Evolutionary conservation across 345 rosid genomes (phyloP).

Genomic region (Rhizophora mangle): DNA sequence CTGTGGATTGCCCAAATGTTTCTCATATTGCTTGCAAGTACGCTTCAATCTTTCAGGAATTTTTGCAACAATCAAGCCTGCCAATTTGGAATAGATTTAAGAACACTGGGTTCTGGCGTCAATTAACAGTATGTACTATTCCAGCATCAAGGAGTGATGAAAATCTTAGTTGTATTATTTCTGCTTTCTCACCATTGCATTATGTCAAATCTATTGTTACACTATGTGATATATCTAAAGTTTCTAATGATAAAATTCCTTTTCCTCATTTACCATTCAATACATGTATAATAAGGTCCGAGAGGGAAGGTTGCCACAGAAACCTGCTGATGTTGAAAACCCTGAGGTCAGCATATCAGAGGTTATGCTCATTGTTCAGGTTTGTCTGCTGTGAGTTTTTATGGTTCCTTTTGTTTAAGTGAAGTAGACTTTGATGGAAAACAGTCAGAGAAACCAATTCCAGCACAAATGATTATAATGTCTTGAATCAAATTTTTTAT

Average conservation of each 20-base stretch:
- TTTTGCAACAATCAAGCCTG: conserved; percentile 61
- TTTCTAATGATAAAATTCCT: conserved; percentile 2
- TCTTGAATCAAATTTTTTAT: neutral
- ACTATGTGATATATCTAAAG: neutral
- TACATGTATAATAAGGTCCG: conserved; percentile 55
- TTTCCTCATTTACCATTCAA: neutral
- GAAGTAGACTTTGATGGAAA: neutral
- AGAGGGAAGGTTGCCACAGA: conserved; percentile 71
- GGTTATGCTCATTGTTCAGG: conserved; percentile 97
- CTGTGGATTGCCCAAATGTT: conserved; percentile 85
- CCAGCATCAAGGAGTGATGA: neutral
- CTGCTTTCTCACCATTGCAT: neutral
- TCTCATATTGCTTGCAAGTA: conserved; percentile 66
- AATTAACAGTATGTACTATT: conserved; percentile 62
- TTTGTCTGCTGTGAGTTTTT: conserved; percentile 27
- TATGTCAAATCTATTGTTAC: neutral
- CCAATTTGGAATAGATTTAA: conserved; percentile 92
- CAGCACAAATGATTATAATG: neutral
- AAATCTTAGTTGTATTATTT: neutral
- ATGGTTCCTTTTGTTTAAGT: neutral
- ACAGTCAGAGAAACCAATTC: neutral
- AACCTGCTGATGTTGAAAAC: conserved; percentile 42
- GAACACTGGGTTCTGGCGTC: conserved; percentile 92
- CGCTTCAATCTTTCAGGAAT: conserved; percentile 76
- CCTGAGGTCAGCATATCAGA: conserved; percentile 51